Conservation (phyloP, 495 filamentous ascomycete genomes). For the Tuber calosporum region DNA sequence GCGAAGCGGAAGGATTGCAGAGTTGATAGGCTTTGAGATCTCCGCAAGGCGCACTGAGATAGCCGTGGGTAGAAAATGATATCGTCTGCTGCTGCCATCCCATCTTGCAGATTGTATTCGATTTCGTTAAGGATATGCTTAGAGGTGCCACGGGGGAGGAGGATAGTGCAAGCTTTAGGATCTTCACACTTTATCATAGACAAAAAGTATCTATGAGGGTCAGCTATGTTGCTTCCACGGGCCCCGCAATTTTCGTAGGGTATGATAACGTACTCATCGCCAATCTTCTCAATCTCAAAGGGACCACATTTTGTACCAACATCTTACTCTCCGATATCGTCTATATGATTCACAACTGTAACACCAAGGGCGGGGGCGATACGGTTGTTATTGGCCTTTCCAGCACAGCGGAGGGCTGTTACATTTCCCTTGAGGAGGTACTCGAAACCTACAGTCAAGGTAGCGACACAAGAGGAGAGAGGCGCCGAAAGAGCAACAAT, state of each 20-base stretch:
- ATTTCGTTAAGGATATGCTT: slow-evolving; percentile 99
- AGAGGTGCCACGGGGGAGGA: slow-evolving; percentile 88
- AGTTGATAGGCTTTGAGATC: slow-evolving; percentile 74
- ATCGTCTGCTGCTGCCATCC: slow-evolving; percentile 95
- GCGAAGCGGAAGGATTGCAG: no score
- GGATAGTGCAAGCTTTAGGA: slow-evolving; percentile 95
- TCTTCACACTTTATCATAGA: slow-evolving; percentile 90
- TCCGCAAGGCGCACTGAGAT: slow-evolving; percentile 82
- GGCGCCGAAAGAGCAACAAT: no score
- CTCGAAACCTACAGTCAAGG: no score
- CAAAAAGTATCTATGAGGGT: slow-evolving; percentile 67
- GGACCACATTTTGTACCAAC: slow-evolving; percentile 89
- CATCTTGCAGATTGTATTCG: slow-evolving; percentile 95
- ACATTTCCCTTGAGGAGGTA: slow-evolving; percentile 93
- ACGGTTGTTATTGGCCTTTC: slow-evolving; percentile 99
- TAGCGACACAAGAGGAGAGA: no score
- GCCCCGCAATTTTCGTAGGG: not conserved
- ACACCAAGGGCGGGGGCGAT: slow-evolving; percentile 92
- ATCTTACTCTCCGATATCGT: slow-evolving; percentile 85
- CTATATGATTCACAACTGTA: slow-evolving; percentile 95
- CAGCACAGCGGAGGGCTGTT: slow-evolving; percentile 85
- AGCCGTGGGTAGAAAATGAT: slow-evolving; percentile 93
- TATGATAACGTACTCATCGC: slow-evolving; percentile 59
- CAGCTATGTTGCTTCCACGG: not conserved
- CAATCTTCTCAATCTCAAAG: slow-evolving; percentile 98